Conservation (phyloP, 768 basidiomycete genomes). For the Lyophyllum semitale region DNA sequence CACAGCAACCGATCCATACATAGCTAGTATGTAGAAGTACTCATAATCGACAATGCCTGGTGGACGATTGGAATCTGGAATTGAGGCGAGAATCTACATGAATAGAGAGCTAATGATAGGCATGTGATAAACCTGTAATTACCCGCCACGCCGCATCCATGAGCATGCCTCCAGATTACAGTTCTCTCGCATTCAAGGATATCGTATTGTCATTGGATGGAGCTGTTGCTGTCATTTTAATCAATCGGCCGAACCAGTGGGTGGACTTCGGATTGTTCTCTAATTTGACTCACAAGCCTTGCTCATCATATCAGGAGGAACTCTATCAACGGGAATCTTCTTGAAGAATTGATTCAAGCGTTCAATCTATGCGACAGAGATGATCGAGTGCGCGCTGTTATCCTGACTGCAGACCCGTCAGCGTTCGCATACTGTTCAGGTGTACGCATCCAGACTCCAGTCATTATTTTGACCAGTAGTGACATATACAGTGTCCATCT, state of each 20-base stretch:
- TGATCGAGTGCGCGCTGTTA: conserved; percentile 52
- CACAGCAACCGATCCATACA: too few relatives aligned
- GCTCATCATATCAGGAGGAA: conserved; percentile 41
- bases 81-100: too few relatives aligned
- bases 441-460: conserved; percentile 31
- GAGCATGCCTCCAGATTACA: conserved; percentile 37
- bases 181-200: conserved; percentile 37
- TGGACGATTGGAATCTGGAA: too few relatives aligned
- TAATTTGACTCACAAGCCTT: background rate
- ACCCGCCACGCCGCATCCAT: background rate
- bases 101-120: too few relatives aligned
- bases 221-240: conserved; percentile 40
- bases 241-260: conserved; percentile 52
- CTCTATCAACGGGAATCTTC: conserved; percentile 35
- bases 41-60: too few relatives aligned
- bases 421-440: conserved; percentile 59
- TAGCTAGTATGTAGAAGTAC: too few relatives aligned
- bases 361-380: conserved; percentile 52
- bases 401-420: conserved; percentile 52
- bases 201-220: conserved; percentile 47
- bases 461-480: background rate
- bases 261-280: conserved; percentile 9
- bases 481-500: background rate
- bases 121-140: too few relatives aligned
- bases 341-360: conserved; percentile 40